Evolutionary conservation across 495 filamentous ascomycete genomes (phyloP).

Genomic region (Chlorociboria aeruginascens): DNA sequence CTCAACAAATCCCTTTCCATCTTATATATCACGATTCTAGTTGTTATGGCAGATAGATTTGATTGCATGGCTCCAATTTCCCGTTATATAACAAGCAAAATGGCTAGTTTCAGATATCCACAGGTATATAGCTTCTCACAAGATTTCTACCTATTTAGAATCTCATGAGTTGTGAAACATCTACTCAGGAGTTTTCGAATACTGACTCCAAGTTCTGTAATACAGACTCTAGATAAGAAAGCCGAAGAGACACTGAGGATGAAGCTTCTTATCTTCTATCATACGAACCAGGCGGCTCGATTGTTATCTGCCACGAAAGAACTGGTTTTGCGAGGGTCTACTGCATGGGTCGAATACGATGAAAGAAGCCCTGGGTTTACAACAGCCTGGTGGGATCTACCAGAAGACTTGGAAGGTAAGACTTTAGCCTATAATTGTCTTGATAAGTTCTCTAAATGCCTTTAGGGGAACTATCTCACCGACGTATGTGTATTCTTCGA

Average conservation of each 20-base stretch:
- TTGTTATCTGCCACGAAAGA: slow-evolving; percentile 41
- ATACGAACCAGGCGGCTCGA: slow-evolving; percentile 41
- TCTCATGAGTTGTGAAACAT: too few species aligned
- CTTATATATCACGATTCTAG: slow-evolving; percentile 45
- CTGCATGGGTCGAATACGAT: slow-evolving; percentile 40
- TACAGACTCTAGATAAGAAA: slow-evolving; percentile 8
- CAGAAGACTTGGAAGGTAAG: slow-evolving; percentile 59
- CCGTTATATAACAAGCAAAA: slow-evolving; percentile 29
- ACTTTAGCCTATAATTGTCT: neutral
- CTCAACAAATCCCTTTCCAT: slow-evolving; percentile 24
- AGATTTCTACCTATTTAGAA: too few species aligned
- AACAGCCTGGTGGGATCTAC: slow-evolving; percentile 62
- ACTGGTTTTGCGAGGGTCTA: slow-evolving; percentile 55
- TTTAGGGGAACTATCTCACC: slow-evolving; percentile 58
- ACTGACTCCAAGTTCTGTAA: too few species aligned
- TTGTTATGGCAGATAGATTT: slow-evolving; percentile 56
- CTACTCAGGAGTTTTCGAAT: too few species aligned
- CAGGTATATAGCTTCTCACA: too few species aligned
- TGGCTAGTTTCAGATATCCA: slow-evolving; percentile 32
- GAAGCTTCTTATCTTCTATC: slow-evolving; percentile 47
- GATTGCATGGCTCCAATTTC: slow-evolving; percentile 37
- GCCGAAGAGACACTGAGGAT: slow-evolving; percentile 48
- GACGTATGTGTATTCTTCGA: slow-evolving; percentile 58
- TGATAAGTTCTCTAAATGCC: slow-evolving; percentile 6
- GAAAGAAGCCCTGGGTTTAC: slow-evolving; percentile 28